phyloP scores from a whole-genome alignment of 441 rosid genomes.

The Geranium incanum region DNA sequence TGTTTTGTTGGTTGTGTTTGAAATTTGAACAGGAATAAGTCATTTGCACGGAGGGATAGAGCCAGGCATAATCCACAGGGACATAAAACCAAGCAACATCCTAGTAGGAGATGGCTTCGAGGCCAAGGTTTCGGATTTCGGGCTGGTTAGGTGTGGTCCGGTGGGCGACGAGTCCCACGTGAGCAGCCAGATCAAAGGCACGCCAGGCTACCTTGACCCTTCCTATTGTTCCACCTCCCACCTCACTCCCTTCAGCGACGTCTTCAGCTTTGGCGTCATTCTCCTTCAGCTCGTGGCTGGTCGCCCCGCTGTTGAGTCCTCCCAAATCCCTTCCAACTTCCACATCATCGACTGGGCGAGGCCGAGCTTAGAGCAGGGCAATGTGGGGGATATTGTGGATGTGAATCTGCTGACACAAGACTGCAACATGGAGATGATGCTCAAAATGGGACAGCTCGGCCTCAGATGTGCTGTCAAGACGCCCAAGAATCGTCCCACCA shows the following conservation, averaged over 20 bases:
- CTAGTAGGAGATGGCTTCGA: conserved; percentile 44
- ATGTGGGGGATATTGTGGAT: conserved; percentile 44
- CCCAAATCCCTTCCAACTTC: conserved; percentile 25
- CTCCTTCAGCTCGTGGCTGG: conserved; percentile 54
- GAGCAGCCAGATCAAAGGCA: conserved; percentile 56
- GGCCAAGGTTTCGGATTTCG: conserved; percentile 62
- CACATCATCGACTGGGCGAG: conserved; percentile 58
- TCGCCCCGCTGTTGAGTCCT: conserved; percentile 37
- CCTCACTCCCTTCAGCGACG: conserved; percentile 48
- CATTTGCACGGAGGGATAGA: conserved; percentile 47
- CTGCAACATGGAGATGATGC: conserved; percentile 46
- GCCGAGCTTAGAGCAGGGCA: conserved; percentile 38
- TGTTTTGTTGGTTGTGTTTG: no score
- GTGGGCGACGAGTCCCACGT: conserved; percentile 49
- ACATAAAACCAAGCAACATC: conserved; percentile 56
- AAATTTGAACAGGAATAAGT: conserved; percentile 39
- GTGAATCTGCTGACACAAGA: conserved; percentile 37
- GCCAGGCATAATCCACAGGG: conserved; percentile 57
- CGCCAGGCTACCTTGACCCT: conserved; percentile 67
- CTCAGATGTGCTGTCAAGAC: conserved; percentile 38
- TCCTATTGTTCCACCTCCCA: conserved; percentile 52
- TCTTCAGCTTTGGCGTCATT: conserved; percentile 58
- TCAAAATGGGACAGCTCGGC: conserved; percentile 51
- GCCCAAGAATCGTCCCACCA: conserved; percentile 46
- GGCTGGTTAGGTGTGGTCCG: conserved; percentile 50